A percentile compares a stretch with the other conserved stretches of the same genome.
These are phyloP conservation scores for Leccinum griseonigrum DNA, from an alignment of 1,284 basidiomycete genomes.

Conservation along the genomic window DNA sequence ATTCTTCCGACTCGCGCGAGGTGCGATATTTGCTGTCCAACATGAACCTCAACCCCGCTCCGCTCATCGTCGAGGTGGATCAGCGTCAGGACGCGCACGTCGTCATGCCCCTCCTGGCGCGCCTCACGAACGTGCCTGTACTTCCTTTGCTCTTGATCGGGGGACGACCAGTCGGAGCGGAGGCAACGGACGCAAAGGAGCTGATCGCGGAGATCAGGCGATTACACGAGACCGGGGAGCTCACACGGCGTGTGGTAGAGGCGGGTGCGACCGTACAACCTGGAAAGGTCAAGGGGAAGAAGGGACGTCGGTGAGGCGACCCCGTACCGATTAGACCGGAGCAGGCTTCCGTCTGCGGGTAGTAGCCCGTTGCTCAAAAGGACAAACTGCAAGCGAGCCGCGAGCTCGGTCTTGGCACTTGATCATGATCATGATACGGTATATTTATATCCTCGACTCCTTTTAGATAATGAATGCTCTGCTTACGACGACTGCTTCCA, in stretches of 20 bases:
- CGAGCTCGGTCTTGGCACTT: not conserved
- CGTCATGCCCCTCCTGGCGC: constrained; percentile 45
- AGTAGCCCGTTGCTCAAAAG: constrained; percentile 1
- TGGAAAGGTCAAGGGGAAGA: constrained; percentile 54
- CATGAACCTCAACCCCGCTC: constrained; percentile 63
- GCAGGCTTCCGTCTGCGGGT: constrained; percentile 9
- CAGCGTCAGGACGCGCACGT: constrained; percentile 51
- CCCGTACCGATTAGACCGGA: constrained; percentile 2
- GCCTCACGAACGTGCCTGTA: constrained; percentile 54
- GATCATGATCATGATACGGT: not conserved
- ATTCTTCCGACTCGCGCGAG: constrained; percentile 65
- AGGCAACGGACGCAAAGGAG: constrained; percentile 35
- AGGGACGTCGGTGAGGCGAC: constrained; percentile 21
- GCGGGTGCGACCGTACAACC: constrained; percentile 59
- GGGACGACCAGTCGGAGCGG: constrained; percentile 55
- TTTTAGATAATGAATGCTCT: constrained; percentile 12
- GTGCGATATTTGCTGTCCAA: constrained; percentile 58
- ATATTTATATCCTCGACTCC: not conserved
- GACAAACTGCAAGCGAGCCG: not conserved
- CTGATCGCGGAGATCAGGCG: constrained; percentile 54
- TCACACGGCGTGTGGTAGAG: constrained; percentile 49
- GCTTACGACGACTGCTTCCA: not conserved
- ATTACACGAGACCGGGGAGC: constrained; percentile 49
- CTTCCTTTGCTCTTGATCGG: constrained; percentile 73
- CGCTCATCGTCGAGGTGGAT: constrained; percentile 76